Base-by-base conservation (phyloP, 495 filamentous ascomycete genomes). In the Penicillium egyptiacum region DNA sequence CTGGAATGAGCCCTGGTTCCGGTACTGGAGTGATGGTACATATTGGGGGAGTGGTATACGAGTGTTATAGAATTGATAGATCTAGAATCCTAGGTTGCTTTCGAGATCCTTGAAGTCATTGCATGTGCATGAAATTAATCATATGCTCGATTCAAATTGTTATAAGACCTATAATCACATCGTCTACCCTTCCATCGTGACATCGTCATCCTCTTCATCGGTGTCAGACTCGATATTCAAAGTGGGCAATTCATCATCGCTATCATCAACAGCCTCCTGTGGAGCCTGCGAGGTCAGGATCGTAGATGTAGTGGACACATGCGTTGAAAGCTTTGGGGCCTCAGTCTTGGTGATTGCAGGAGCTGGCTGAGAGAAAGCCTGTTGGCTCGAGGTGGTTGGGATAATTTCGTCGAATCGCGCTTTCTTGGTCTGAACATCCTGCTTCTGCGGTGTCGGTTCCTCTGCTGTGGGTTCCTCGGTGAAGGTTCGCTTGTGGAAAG, bases 41-140 rank as follows among this genome's bases (percentile, higher is more conserved):
- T 90, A 84, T 79, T 90, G 88, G 88, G 78, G 85, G 55, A 83
- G 74, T 49, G 88, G 88, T 4, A 49, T 86, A 23, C 64, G 70
- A 3, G 57, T 74, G 20, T 35, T 68, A 33, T 62, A 55, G 26
- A 25, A 45, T 42, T 55, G 19, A 43, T 33, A 45, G n/a, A 56
- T 26, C 22, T 42, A 31, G 14, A 54, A 4, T 61, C 55, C 53
- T n/a, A 37, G 35, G n/a, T 50, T 17, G n/a, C 17, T 48, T 39
- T n/a, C 16, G n/a, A 23, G 1, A 17, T 1, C 35, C 35, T 33
- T 39, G 4, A 11, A 10, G 25, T 17, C 44, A 60, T 50, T 33
- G 26, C 25, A 33, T 30, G 26, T 53, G 10, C 40, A 23, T 1
- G 5, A 44, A 3, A 10, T 19, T 44, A 23, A 53, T 17, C 33